A percentile compares a stretch with the other conserved stretches of the same genome.
phyloP scores from a whole-genome alignment of 2,329 filamentous ascomycete genomes.

The Colletotrichum eremochloae region DNA sequence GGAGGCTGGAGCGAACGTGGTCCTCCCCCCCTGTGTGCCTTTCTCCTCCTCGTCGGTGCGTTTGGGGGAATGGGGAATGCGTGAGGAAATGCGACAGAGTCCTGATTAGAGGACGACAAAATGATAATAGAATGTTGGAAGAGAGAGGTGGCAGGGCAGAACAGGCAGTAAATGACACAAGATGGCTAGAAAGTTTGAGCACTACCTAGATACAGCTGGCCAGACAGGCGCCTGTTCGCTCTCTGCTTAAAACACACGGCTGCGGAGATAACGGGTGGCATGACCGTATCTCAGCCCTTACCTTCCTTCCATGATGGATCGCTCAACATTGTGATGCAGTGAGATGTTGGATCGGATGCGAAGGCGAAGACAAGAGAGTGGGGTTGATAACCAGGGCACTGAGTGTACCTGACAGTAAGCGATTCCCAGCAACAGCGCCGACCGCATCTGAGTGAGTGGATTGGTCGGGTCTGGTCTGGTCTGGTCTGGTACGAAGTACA shows the following conservation, averaged over 20 bases:
- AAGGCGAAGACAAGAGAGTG: slow-evolving; percentile 2
- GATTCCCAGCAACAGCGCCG: slow-evolving; percentile 15
- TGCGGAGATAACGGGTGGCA: slow-evolving; percentile 7
- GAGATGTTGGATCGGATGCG: slow-evolving; percentile 2
- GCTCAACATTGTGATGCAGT: neutral
- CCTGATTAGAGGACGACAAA: neutral
- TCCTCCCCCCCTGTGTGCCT: neutral
- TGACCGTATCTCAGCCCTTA: neutral
- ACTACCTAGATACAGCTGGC: no score
- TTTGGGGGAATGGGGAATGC: neutral
- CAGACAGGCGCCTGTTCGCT: neutral
- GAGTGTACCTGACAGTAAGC: slow-evolving; percentile 26
- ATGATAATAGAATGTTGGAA: slow-evolving; percentile 1
- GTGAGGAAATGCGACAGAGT: neutral
- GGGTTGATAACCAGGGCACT: neutral
- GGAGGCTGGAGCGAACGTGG: slow-evolving; percentile 17
- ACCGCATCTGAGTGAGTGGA: neutral
- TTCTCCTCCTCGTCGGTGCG: neutral
- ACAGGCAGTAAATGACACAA: neutral
- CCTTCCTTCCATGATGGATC: slow-evolving; percentile 5
- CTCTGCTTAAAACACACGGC: neutral
- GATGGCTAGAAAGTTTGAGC: neutral
- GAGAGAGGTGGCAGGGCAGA: neutral
- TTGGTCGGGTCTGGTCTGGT: neutral
- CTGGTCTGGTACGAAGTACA: neutral